Conservation (phyloP, 176 grass and related monocot species). For the Oryza nivara region DNA sequence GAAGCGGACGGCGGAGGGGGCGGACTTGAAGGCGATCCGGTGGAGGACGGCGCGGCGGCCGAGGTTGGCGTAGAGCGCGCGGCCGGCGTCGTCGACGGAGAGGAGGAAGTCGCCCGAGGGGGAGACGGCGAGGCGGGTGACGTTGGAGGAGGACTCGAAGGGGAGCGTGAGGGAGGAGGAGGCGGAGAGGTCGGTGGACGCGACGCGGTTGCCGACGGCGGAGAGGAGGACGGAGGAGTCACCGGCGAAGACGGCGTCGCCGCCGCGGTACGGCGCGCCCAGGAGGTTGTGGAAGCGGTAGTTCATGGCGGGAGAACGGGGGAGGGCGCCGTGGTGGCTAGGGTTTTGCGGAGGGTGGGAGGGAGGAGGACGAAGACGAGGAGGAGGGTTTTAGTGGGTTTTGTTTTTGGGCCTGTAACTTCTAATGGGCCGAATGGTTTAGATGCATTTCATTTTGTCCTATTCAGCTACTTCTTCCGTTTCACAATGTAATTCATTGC, state of each 20-base stretch:
- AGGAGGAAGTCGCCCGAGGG: slow-evolving; percentile 76
- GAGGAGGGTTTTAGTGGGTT: slow-evolving; percentile 35
- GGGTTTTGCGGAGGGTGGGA: slow-evolving; percentile 47
- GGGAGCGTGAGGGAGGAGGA: slow-evolving; percentile 75
- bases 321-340: slow-evolving; percentile 18
- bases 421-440: slow-evolving; percentile 16
- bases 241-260: slow-evolving; percentile 73
- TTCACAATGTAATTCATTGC: too few relatives aligned
- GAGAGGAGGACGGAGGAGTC: slow-evolving; percentile 74
- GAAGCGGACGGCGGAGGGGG: slow-evolving; percentile 65
- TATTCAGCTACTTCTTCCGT: too few relatives aligned
- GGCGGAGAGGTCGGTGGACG: slow-evolving; percentile 72
- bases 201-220: slow-evolving; percentile 75
- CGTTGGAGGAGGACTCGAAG: slow-evolving; percentile 79
- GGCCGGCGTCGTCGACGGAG: slow-evolving; percentile 55
- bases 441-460: not conserved
- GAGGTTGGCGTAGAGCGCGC: slow-evolving; percentile 75
- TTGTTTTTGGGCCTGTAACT: not conserved
- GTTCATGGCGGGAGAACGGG: slow-evolving; percentile 62
- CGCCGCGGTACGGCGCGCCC: slow-evolving; percentile 91
- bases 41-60: slow-evolving; percentile 75
- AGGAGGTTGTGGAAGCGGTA: slow-evolving; percentile 96
- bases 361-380: not conserved
- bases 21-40: slow-evolving; percentile 72
- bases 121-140: slow-evolving; percentile 69